Evolutionary conservation across 1,284 basidiomycete species (phyloP), one percentile per base, ranked within the genome.

Genomic region (Trichosporon sp.): DNA sequence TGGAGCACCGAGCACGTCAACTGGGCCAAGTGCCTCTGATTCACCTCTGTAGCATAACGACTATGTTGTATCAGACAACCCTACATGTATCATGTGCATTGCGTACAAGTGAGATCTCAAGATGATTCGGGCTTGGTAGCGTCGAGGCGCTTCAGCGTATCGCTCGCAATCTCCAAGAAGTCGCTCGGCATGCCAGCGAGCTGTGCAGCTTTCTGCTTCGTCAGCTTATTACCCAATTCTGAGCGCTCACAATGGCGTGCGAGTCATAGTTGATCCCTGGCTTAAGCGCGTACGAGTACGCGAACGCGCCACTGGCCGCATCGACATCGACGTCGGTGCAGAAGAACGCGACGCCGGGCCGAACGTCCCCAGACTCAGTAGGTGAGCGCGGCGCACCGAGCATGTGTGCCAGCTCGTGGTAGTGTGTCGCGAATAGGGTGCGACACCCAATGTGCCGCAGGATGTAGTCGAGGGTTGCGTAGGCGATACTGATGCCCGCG

Each of bases 351-450:
- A 97, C 88, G 7, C 87, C 87, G 3, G 19, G 46, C 1, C 64
- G 37, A 4, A 72, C 32, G n/a, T 51, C 65, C 26, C 26, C 26
- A 26, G 26, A 75, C 14, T 86, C 87, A 21, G 10, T 21, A 16
- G 51, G 16, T 14, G 32, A 43, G 19, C 11, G 63, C 32, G 66
- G 66, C 4, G 70, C 69, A 0, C 90, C 90, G 19, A 96, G 86
- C 88, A 98, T 90, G 74, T 93, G 90, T 1, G 91, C 91, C 11
- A 99, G 85, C 78, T 98, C 94, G 81, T 98, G 94, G 78, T 98
- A 98, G 83, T 99, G 96, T 11, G 96, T 99, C 2, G 97, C 96
- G 79, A 99, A 99, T 32, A 99, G 85, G 1, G 92, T 89, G 26
- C 94, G 89, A 80, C 92, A 94, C 68, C 86, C 85, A 78, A 93